Base-by-base conservation (phyloP, 208 protist genomes). In the Sergeia podlipaevii region DNA sequence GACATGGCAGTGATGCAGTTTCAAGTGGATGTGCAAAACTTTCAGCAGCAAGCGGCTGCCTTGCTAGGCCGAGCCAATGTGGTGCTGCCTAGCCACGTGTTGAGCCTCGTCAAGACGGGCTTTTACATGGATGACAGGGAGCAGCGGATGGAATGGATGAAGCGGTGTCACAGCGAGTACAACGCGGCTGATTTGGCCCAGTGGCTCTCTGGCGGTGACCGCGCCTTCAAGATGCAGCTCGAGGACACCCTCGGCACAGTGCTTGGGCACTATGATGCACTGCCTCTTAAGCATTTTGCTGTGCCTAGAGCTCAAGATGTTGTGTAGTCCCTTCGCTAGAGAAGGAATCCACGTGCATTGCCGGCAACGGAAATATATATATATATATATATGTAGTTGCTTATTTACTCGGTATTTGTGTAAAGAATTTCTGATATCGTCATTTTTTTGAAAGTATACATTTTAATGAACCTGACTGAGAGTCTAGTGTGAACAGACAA, bases 1-100 rank as follows among this genome's bases (percentile, higher is more conserved):
- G 83, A 91, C 53, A 58, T 80, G 27, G 60, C 82, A 23, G 80
- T 91, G 29, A 91, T 90, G 87, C 77, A 89, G 75, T 54, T 94
- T 21, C 77, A 81, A 65, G 81, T 94, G 11, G 87, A 94, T 30
- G 78, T 68, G 23, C 82, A 94, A 60, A 71, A 53, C 44, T 89
- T 94, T 54, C 74, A 83, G 41, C 80, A 94, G 62, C 77, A 86
- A 50, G 75, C 75, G 4, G 70, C 57, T 18, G 41, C 61, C 10
- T 55, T 65, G 6, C 80, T 91, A 45, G 80, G 87, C 15, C 64
- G 62, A 29, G 49, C 58, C 17, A 76, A 67, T 8, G 61, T 91
- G 17, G 77, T 86, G 7, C 24, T 85, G 5, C 74, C 82, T 21
- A 64, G 82, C 57, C 65, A 89, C 65, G 67, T 90, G 15, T 46